phyloP scores from a whole-genome alignment of 805 yeast genomes.

The Sugiyamaella qingdaonensis region DNA sequence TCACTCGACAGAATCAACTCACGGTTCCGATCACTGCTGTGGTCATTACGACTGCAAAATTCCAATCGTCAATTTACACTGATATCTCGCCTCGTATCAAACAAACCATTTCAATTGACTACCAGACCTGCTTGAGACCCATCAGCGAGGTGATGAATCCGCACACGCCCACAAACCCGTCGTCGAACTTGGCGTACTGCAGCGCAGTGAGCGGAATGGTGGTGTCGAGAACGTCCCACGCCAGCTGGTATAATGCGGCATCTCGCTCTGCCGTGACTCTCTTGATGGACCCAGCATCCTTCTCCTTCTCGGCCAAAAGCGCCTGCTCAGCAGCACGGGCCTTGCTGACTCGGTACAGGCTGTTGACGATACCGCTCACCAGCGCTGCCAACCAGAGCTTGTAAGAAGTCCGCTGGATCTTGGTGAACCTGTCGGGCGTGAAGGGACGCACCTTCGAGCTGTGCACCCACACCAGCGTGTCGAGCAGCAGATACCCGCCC shows the following conservation, averaged over 20 bases:
- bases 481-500: conserved; percentile 35
- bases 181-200: conserved; percentile 56
- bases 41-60: too few species aligned
- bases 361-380: conserved; percentile 55
- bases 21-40: too few species aligned
- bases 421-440: conserved; percentile 17
- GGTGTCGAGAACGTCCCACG: conserved; percentile 74
- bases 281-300: conserved; percentile 35
- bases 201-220: conserved; percentile 71
- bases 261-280: conserved; percentile 43
- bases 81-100: too few species aligned
- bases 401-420: conserved; percentile 48
- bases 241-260: conserved; percentile 54
- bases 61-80: too few species aligned
- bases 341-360: conserved; percentile 42
- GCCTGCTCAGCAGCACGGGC: conserved; percentile 37
- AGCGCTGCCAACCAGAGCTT: conserved; percentile 78
- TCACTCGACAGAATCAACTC: too few species aligned
- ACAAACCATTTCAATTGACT: not conserved
- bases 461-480: conserved; percentile 32
- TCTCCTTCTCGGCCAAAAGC: conserved; percentile 38
- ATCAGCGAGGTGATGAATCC: conserved; percentile 78
- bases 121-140: conserved; percentile 74
- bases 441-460: conserved; percentile 34
- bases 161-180: conserved; percentile 77